Evolutionary conservation across 78 protist species (phyloP).

Genomic region (Protostelium mycophagum): DNA sequence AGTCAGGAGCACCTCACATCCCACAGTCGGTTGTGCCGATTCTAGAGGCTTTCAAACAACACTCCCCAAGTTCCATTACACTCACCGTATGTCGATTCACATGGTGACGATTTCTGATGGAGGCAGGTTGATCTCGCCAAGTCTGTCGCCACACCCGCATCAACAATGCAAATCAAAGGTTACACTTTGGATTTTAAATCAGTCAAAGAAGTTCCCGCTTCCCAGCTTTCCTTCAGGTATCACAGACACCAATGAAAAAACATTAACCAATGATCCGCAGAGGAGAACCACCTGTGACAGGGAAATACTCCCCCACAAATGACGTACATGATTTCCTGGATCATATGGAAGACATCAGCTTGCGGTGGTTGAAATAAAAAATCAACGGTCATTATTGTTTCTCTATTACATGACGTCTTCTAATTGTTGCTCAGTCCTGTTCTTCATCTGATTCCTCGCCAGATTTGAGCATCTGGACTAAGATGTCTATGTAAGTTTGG

Average conservation of each 20-base stretch:
- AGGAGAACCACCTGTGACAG: background rate
- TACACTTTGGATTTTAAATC: background rate
- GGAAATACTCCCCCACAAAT: background rate
- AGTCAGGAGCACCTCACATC: background rate
- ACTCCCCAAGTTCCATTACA: background rate
- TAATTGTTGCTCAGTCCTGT: background rate
- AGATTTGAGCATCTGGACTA: background rate
- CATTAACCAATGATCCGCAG: background rate
- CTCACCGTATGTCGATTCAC: background rate
- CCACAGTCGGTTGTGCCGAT: background rate
- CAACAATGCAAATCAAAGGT: background rate
- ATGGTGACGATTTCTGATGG: background rate
- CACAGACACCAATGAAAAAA: background rate
- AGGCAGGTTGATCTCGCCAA: background rate
- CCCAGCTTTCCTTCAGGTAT: background rate
- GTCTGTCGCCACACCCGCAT: background rate
- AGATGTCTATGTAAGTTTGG: background rate
- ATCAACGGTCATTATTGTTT: background rate
- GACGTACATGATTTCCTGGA: background rate
- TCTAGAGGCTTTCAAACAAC: background rate
- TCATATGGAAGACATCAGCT: background rate
- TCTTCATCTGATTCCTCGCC: background rate
- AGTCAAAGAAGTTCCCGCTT: background rate
- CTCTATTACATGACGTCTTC: background rate
- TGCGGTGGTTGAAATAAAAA: background rate